Evolutionary conservation across 1,284 basidiomycete genomes (phyloP), one percentile per base, ranked within the genome.

Genomic region (Leccinum ambiguum): DNA sequence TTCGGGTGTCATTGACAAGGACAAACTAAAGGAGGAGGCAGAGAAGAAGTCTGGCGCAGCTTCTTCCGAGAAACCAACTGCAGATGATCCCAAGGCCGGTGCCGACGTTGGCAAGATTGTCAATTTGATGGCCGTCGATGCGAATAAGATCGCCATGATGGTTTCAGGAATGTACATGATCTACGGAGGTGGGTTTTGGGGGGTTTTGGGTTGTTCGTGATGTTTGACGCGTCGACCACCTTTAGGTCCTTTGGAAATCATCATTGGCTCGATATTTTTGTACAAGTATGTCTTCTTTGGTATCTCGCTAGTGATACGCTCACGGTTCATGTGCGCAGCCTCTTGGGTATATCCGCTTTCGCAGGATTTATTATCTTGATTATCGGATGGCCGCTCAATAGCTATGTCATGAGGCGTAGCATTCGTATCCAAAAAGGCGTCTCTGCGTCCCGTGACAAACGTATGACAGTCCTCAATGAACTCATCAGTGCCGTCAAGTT

Each of bases 381-480:
- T 14, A 75, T 90, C 14, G 87, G 87, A 14, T 89, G 89, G 80
- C 94, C 94, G 0, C 72, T 94, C 62, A 93, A 93, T 74, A 87
- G 83, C 64, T 84, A 79, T 66, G 74, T 94, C 54, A 82, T 87
- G 6, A 81, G 79, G 65, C 83, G 91, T 4, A 86, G 83, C 62
- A 80, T 88, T 39, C 77, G 86, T 61, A 93, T 96, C 65, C 87
- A 91, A 66, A 92, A 91, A 74, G 87, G 87, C 8, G 76, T 92
- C 26, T 79, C 90, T 54, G 82, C 86, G 10, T 88, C 93, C 0
- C 82, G 92, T 9, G 96, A 98, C 73, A 89, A 88, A 73, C 85
- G 96, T 2, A 96, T 97, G 86, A 84, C 82, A 0, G 89, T 94
- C 16, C 77, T 97, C 70, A 96, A 90, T 66, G 96, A 98, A 76